Base-by-base conservation (phyloP, 148 eudicot species). In the Limonium bicolor region DNA sequence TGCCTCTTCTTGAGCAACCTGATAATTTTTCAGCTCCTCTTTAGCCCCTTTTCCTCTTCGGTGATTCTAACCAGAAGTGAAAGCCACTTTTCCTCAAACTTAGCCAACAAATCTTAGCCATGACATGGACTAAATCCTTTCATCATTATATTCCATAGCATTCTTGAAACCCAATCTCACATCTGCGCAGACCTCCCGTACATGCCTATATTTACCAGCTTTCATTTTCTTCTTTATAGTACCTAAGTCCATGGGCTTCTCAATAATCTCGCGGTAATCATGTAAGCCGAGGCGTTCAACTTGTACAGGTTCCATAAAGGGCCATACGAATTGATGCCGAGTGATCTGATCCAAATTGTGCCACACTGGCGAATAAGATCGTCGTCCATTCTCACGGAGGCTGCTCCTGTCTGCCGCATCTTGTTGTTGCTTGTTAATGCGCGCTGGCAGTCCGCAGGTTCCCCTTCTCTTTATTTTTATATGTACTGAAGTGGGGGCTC, bases 241-340 rank as follows among this genome's bases (percentile, higher is more conserved):
- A 60, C 77, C 62, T 45, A 86, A 75, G 68, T 86, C 96, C 96
- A 86, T 86, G 22, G 96, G 96, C 58, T 77, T 77, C 55, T 86
- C 78, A 64, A 86, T 86, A 35, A 86, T 56, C 92, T 80, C 67
- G 53, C 71, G 77, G 54, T 86, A 86, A 58, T 86, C 95, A 56
- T 70, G 55, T 61, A 86, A 58, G 51, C 78, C 78, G 59, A 80
- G 86, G 32, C 83, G 78, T 67, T 72, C 69, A 56, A 77, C 92
- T 52, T 86, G 86, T 22, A 86, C 95, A 44, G 95, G 95, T 28
- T 80, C 86, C 95, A 77, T 69, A 56, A 86, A 86, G 10, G 95
- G 95, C 82, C 80, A 72, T 15, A 92, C 95, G 65, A 71, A 80
- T 68, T 77, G 74, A 74, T 74, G 80, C 58, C 74, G 86, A 58